Base-by-base conservation (phyloP, 371 early-diverging fungal species). In the Rhizomucor pusillus region DNA sequence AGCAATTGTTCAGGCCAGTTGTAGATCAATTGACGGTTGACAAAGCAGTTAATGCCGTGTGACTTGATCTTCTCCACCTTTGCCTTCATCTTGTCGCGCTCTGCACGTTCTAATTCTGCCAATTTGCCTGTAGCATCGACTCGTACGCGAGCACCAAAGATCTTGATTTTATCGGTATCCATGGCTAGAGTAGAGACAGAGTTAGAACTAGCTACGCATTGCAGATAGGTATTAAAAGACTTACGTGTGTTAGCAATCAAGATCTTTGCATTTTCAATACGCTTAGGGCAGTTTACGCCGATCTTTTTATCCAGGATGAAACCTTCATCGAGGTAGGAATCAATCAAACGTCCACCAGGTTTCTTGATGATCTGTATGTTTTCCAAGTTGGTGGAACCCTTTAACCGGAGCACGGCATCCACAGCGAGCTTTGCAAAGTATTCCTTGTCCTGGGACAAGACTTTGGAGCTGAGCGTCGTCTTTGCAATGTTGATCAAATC, bases 81-180 rank as follows among this genome's bases (percentile, higher is more conserved):
- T 44, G 84, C 90, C 67, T 88, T 89, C 99, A 99, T 99, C 87
- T 98, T 98, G 57, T 97, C 91, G 69, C 83, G 90, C 82, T 99
- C 99, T 36, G 98, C 99, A 66, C 95, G 87, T 81, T 99, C 99
- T 58, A 99, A 74, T 76, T 97, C 96, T 52, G 97, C 98, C 41
- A 99, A 86, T 80, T 99, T 95, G 50, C 91, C 93, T 20, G 99
- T 94, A 44, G 96, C 92, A 65, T 94, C 93, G 1, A 99, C 99
- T 49, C 92, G 89, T 47, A 99, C 90, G 59, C 98, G 92, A 29
- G 99, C 98, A 57, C 99, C 99, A 77, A 98, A 99, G 51, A 99
- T 92, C 84, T 99, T 99, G 76, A 99, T 94, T 76, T 99, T 99
- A 72, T 99, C 99, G 16, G 98, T 95, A 77, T 99, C 99, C 97